A percentile compares a stretch with the other conserved stretches of the same genome.
phyloP scores from a whole-genome alignment of 1,284 basidiomycete species.

The Mycena sp. region DNA sequence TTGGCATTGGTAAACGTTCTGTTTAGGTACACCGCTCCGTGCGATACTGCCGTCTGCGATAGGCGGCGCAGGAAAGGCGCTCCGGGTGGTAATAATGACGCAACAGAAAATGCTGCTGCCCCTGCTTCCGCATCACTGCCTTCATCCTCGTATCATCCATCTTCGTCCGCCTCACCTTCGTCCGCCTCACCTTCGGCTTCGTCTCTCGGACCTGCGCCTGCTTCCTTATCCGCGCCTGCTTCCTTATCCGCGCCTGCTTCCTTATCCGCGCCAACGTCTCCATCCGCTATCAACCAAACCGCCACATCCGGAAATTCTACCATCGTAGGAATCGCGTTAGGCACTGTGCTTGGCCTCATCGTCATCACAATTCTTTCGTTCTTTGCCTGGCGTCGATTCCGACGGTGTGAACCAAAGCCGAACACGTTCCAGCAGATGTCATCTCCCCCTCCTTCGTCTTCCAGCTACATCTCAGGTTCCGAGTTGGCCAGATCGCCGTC shows the following conservation, averaged over 20 bases:
- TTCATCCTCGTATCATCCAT: not conserved
- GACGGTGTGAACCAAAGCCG: not conserved
- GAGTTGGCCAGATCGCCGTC: conserved; percentile 8
- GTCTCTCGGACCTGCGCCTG: too few relatives aligned
- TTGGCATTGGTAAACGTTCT: not conserved
- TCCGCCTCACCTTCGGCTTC: not conserved
- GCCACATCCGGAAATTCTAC: not conserved
- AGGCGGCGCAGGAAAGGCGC: not conserved
- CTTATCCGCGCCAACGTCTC: not conserved
- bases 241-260: too few relatives aligned
- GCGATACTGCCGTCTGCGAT: not conserved
- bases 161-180: not conserved
- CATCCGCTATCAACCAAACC: not conserved
- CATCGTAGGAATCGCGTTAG: conserved; percentile 1
- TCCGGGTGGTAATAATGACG: not conserved
- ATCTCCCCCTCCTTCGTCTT: not conserved
- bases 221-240: too few relatives aligned
- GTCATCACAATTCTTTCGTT: not conserved
- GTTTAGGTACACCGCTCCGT: conserved; percentile 5
- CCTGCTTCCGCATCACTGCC: not conserved
- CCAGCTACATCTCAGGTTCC: not conserved
- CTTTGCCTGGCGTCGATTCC: not conserved
- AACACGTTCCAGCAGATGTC: not conserved
- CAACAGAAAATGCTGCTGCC: not conserved
- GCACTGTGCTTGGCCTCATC: conserved; percentile 3